These are phyloP conservation scores for Cryptosporidium meleagridis DNA, from an alignment of 169 alveolate species.

Conservation along the genomic window DNA sequence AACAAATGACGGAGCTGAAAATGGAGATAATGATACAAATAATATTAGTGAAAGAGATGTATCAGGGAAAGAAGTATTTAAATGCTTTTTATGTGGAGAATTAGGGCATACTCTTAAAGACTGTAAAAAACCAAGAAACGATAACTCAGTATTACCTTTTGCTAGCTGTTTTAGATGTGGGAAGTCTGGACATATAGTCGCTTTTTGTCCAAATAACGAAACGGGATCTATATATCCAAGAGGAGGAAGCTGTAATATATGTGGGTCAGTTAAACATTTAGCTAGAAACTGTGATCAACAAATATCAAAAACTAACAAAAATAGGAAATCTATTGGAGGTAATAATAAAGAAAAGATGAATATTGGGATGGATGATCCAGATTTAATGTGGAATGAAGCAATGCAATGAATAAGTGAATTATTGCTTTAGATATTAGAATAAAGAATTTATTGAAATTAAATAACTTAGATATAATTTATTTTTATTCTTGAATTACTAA, in stretches of 20 bases:
- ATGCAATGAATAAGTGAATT: background rate
- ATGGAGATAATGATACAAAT: background rate
- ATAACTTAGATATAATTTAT: background rate
- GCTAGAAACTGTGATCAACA: slow-evolving; percentile 57
- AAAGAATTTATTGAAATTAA: no score
- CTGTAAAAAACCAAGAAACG: slow-evolving; percentile 48
- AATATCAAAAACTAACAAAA: background rate
- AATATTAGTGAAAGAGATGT: background rate
- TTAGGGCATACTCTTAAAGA: slow-evolving; percentile 65
- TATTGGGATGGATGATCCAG: slow-evolving; percentile 31
- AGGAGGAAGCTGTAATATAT: slow-evolving; percentile 68
- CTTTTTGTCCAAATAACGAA: slow-evolving; percentile 58
- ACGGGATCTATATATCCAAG: slow-evolving; percentile 59
- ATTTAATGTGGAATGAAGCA: slow-evolving; percentile 64
- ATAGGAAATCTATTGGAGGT: background rate
- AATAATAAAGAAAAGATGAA: background rate
- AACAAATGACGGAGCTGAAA: background rate
- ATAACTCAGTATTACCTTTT: slow-evolving; percentile 58
- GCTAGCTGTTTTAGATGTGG: slow-evolving; percentile 73
- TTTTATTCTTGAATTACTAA: background rate
- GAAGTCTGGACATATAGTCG: slow-evolving; percentile 53
- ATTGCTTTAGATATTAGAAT: background rate
- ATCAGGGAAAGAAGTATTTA: background rate
- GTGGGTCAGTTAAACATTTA: slow-evolving; percentile 66
- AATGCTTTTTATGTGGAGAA: slow-evolving; percentile 61